Evolutionary conservation across 306 rosid species (phyloP), one percentile per base, ranked within the genome.

Genomic region (Vachellia collinsii): DNA sequence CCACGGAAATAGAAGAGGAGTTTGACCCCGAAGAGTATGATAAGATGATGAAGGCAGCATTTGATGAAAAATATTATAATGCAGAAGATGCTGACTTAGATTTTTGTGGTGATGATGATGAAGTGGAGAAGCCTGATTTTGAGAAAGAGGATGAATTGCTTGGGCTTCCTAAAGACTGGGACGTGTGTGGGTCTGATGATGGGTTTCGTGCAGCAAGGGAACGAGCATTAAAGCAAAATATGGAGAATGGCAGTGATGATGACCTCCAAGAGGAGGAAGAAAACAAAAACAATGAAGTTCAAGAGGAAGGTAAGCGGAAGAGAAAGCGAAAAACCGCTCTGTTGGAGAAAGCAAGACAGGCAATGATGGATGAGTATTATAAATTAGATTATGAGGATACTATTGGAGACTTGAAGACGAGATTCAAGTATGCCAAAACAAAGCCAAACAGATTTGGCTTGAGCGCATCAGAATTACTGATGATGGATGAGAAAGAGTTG

Each of bases 301-400:
- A 73, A 0, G 86, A 85, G 75, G 91, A 87, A 79, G 91, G 92
- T 75, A 81, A 87, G 74, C 80, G 89, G 80, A 88, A 89, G 86
- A 91, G 92, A 88, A 93, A 89, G 84, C 89, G 85, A 46, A 95
- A 94, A 75, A 84, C 84, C 25, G 97, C 97, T 74, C 84, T 93
- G 67, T 85, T 93, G 89, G 91, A 88, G 88, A 95, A 87, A 88
- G 98, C 97, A 61, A 91, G 91, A 76, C 86, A 86, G 75, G 90
- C 88, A 62, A 88, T 91, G 97, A 85, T 95, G 97, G 98, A 95
- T 61, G 99, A 95, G 81, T 95, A 91, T 79, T 91, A 91, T 84
- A 89, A 90, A 54, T 78, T 95, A 80, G 98, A 95, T 82, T 93
- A 90, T 7, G 99, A 95, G 86, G 98, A 88, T 84, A 85, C 96